Base-by-base conservation (phyloP, 306 rosid genomes). In the Acmispon strigosus region DNA sequence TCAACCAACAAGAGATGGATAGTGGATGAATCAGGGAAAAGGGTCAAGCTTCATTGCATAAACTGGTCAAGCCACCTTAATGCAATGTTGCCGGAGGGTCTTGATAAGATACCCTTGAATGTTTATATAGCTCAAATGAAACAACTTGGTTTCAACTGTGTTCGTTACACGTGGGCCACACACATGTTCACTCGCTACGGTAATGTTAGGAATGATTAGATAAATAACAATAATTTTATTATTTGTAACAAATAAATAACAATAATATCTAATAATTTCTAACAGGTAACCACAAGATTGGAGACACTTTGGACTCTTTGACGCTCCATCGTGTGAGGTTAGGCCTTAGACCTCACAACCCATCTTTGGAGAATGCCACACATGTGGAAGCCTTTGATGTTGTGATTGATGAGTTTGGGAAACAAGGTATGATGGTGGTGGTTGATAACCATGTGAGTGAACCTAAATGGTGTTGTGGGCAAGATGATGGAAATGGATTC, bases 1-100 rank as follows among this genome's bases (percentile, higher is more conserved):
- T 84, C 87, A 39, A 80, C 73, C 20, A 66, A 63, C 65, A 78
- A 62, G 3, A 75, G 84, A 75, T 84, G 88, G 86, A 78, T 75
- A n/a, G 44, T 84, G 7, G 80, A 84, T 1, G 50, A 66, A 1
- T 36, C 72, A 0, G 82, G 86, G 8, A 22, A 70, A 15, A 27
- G 86, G 7, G 77, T 66, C 63, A 84, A 84, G 78, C 56, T 81
- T 4, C 62, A 41, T 4, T 84, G 86, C 17, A 54, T 81, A 18
- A 84, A 72, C 9, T 75, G 85, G 80, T 73, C 84, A 16, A 66
- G 74, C 1, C 84, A 84, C 74, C 59, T 82, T 2, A 58, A 81
- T 13, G 49, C 79, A 52, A 81, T 78, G 86, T 9, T 81, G 16
- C 74, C n/a, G 0, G 81, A 81, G 27, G 85, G 83, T 0, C 70